Evolutionary conservation across 495 filamentous ascomycete species (phyloP), one percentile per base, ranked within the genome.

Genomic region (Parathielavia hyrcaniae): DNA sequence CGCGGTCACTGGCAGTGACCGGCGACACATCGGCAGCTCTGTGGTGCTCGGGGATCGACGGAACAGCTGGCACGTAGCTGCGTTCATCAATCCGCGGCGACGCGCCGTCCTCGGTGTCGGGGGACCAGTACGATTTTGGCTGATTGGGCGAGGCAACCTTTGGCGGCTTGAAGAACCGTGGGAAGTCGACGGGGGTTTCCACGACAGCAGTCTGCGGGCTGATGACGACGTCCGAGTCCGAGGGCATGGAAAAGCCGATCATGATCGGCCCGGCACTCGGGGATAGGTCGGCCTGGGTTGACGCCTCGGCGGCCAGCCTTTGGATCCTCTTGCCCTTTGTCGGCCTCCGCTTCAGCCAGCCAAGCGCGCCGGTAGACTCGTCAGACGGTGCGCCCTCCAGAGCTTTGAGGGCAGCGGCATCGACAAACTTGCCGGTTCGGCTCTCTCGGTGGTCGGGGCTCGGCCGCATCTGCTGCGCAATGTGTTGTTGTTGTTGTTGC

Each of bases 241-340:
- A 77, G 12, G 88, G 85, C 34, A 93, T 80, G 4, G 79, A 80
- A 9, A 95, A 80, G 0, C 89, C 90, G 57, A 96, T 95, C 62
- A 88, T 77, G 43, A 96, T 90, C 14, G 86, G 81, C 26, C 86
- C 73, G 62, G 89, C 85, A 6, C 78, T 83, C 0, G 90, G 90
- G 6, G 89, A 92, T 4, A 96, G 71, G 40, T 86, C 87, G n/a
- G 62, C 57, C 34, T 65, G 65, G 10, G 50, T 26, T 6, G 64
- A 54, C 4, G 63, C 32, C 11, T 64, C 56, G 54, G 61, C 50
- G 35, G 58, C 41, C 39, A 63, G 50, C 52, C 61, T 62, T 7
- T 66, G 61, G 9, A 63, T 51, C 51, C 64, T 65, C 67, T 68
- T 73, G 34, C 50, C 60, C 36, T 64, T 68, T 11, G 56, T 69